A percentile compares a stretch with the other conserved stretches of the same genome.
phyloP scores from a whole-genome alignment of 768 basidiomycete species.

The Phanerochaete sordida region DNA sequence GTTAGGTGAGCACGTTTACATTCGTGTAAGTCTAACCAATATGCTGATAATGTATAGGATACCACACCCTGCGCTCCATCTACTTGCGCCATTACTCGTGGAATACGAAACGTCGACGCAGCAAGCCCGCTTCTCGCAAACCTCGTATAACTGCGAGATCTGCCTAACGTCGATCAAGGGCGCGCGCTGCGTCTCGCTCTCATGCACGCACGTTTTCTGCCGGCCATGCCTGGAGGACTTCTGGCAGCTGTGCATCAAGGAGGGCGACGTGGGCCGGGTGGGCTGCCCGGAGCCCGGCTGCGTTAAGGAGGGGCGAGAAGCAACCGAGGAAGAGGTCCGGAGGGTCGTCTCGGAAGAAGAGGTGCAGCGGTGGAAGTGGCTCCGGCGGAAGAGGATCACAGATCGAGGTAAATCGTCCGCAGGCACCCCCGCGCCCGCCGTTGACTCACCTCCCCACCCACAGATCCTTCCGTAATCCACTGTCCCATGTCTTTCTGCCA shows the following conservation, averaged over 20 bases:
- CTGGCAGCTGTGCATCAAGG: slow-evolving; percentile 77
- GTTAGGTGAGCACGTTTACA: slow-evolving; percentile 44
- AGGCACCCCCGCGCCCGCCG: background rate
- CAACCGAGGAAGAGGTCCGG: slow-evolving; percentile 68
- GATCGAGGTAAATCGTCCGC: slow-evolving; percentile 57
- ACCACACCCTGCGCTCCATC: slow-evolving; percentile 51
- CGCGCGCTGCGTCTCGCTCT: slow-evolving; percentile 63
- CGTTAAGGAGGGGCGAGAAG: slow-evolving; percentile 59
- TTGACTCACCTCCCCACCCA: background rate
- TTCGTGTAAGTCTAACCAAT: no score
- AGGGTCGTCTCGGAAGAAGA: slow-evolving; percentile 65
- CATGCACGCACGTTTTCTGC: slow-evolving; percentile 82
- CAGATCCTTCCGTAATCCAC: slow-evolving; percentile 75
- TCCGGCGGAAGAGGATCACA: slow-evolving; percentile 65
- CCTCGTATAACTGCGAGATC: slow-evolving; percentile 70
- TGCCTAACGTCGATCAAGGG: slow-evolving; percentile 77
- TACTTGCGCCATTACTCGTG: slow-evolving; percentile 46
- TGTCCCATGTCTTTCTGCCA: slow-evolving; percentile 85
- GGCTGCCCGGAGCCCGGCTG: slow-evolving; percentile 81
- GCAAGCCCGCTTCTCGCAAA: slow-evolving; percentile 54
- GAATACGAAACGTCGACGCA: slow-evolving; percentile 46
- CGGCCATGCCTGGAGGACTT: slow-evolving; percentile 75
- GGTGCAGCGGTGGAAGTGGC: slow-evolving; percentile 71
- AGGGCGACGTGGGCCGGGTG: slow-evolving; percentile 74
- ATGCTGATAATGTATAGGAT: slow-evolving; percentile 36